Conservation (phyloP, 2,329 filamentous ascomycete species). For the Penicillium sp. region DNA sequence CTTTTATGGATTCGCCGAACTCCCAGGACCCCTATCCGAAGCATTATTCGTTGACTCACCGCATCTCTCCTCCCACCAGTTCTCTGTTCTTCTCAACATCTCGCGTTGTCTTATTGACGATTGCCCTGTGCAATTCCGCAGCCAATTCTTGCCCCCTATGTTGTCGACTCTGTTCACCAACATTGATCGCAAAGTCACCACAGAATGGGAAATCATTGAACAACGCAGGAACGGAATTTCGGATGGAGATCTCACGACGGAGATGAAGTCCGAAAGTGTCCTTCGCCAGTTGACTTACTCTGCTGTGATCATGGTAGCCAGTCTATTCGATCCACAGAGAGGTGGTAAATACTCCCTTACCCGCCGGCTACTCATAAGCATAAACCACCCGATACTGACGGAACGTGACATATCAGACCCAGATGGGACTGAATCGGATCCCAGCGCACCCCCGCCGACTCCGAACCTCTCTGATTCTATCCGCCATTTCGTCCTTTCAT, state of each 20-base stretch:
- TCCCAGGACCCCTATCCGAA: constrained; percentile 77
- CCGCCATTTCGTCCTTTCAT: constrained; percentile 76
- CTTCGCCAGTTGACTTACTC: constrained; percentile 88
- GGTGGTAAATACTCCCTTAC: constrained; percentile 50
- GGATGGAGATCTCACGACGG: constrained; percentile 79
- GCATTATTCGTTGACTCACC: constrained; percentile 80
- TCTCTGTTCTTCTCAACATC: constrained; percentile 88
- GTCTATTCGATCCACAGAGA: constrained; percentile 74
- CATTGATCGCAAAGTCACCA: constrained; percentile 80
- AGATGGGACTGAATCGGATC: constrained; percentile 35
- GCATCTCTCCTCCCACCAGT: constrained; percentile 83
- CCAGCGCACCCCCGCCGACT: constrained; percentile 31
- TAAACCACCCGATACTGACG: neutral
- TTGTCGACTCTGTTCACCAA: constrained; percentile 78
- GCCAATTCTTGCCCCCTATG: constrained; percentile 80
- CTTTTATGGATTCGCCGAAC: constrained; percentile 85
- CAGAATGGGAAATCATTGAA: constrained; percentile 79
- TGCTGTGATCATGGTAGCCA: constrained; percentile 85
- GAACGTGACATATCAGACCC: constrained; percentile 28
- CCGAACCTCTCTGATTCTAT: constrained; percentile 58
- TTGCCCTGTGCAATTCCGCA: constrained; percentile 74
- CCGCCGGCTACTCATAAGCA: neutral
- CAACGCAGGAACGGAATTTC: constrained; percentile 57
- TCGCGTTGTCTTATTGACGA: constrained; percentile 87
- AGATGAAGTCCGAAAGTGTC: constrained; percentile 98